Base-by-base conservation (phyloP, 1,284 basidiomycete genomes). In the Leucoagaricus sp. region DNA sequence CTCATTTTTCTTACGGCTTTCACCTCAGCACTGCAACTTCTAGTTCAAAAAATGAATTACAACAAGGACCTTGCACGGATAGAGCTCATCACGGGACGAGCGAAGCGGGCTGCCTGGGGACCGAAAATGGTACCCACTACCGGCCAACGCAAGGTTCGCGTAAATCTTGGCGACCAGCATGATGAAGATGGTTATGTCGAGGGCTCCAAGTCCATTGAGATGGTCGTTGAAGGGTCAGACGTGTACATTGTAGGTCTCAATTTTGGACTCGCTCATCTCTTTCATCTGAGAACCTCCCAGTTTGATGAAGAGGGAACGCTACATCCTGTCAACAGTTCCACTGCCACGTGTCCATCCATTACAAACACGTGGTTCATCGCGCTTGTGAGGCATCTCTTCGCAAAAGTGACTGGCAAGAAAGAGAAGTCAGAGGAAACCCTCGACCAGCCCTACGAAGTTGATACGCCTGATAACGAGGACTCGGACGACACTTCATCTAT, bases 1-100 rank as follows among this genome's bases (percentile, higher is more conserved):
- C 60, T 91, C 54, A 65, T 80, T 10, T 96, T 96, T 77, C 75
- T 98, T 66, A 75, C 81, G 4, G 60, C 89, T 45, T 72, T 96
- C 38, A 87, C 93, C 0, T 89, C 89, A 12, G 78, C 77, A 1
- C 69, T 96, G 65, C 95, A 98, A 71, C 89, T 90, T 63, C 61
- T 93, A 36, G 82, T 94, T 53, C 89, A 93, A 63, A 74, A 75
- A 45, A 75, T 96, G 61, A 95, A 90, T 69, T 87, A 92, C 72
- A 82, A 77, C 59, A 81, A 81, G 25, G 93, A 96, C 66, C 65
- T 89, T 53, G 74, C 75, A 49, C 83, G 87, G 33, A 85, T 98
- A 44, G 82, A 88, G 38, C 75, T 78, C 57, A 86, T 94, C 63
- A 73, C 83, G 10, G 67, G 68, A 44, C 78, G 86, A 42, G 94